phyloP scores from a whole-genome alignment of 768 basidiomycete species.

The Naganishia friedmannii region DNA sequence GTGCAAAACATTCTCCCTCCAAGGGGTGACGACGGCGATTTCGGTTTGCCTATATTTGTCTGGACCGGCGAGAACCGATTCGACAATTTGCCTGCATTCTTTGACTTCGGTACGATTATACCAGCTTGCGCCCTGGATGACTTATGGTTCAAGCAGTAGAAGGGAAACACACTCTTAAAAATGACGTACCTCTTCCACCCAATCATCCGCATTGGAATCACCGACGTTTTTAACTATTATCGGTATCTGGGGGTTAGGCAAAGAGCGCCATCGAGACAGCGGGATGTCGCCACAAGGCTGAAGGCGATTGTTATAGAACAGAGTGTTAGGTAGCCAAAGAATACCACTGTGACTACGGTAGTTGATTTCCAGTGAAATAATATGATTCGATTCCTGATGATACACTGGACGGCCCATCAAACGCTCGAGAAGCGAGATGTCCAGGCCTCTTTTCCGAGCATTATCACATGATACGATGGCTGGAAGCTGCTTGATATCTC shows the following conservation, averaged over 20 bases:
- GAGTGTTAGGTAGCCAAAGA: slow-evolving; percentile 49
- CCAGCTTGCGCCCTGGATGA: slow-evolving; percentile 28
- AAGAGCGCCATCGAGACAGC: slow-evolving; percentile 36
- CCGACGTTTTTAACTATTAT: slow-evolving; percentile 45
- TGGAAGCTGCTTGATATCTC: slow-evolving; percentile 51
- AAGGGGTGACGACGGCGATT: slow-evolving; percentile 51
- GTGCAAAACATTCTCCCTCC: slow-evolving; percentile 53
- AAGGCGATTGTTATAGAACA: slow-evolving; percentile 52
- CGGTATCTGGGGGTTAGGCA: slow-evolving; percentile 44
- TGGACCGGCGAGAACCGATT: slow-evolving; percentile 31
- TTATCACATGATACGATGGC: slow-evolving; percentile 44
- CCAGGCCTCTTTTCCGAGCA: slow-evolving; percentile 46
- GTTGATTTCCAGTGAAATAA: slow-evolving; percentile 39
- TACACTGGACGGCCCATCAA: slow-evolving; percentile 39
- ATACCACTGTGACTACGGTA: slow-evolving; percentile 51
- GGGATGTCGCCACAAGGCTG: slow-evolving; percentile 38
- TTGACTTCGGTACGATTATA: slow-evolving; percentile 40
- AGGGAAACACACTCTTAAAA: no score
- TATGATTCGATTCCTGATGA: slow-evolving; percentile 15
- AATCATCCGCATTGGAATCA: slow-evolving; percentile 38
- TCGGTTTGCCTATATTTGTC: slow-evolving; percentile 39
- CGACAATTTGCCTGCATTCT: slow-evolving; percentile 35
- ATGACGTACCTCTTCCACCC: slow-evolving; percentile 49
- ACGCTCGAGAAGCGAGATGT: slow-evolving; percentile 51
- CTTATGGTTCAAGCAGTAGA: not conserved